Conservation (phyloP, 192 early-diverging fungal species). For the Entomortierella parvispora region DNA sequence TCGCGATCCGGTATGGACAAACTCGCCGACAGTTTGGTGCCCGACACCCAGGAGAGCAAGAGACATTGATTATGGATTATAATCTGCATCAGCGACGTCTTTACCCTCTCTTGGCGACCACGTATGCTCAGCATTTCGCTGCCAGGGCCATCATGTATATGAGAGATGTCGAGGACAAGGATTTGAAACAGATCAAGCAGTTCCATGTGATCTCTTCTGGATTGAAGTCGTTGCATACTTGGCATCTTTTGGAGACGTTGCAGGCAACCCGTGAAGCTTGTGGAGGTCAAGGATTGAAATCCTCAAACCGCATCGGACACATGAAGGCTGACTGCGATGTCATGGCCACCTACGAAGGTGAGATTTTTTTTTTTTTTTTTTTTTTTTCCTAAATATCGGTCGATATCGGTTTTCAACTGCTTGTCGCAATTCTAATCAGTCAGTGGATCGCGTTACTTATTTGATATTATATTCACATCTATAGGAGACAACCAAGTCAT, state of each 20-base stretch:
- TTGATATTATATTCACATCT: not conserved
- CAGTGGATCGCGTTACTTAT: too few relatives aligned
- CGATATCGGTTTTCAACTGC: too few relatives aligned
- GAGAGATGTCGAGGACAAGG: not conserved
- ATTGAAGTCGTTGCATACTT: constrained; percentile 16
- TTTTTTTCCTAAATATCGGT: too few relatives aligned
- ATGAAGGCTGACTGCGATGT: constrained; percentile 25
- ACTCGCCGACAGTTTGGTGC: constrained; percentile 14
- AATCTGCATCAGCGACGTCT: constrained; percentile 18
- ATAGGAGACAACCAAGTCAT: constrained; percentile 26
- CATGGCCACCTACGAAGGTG: constrained; percentile 22
- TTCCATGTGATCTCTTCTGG: constrained; percentile 22
- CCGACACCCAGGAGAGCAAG: not conserved
- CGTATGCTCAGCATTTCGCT: constrained; percentile 14
- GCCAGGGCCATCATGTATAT: not conserved
- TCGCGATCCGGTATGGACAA: constrained; percentile 13
- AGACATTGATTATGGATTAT: constrained; percentile 21
- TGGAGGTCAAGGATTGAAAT: constrained; percentile 16
- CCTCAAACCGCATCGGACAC: constrained; percentile 17
- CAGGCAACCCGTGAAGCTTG: constrained; percentile 20
- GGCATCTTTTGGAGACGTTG: constrained; percentile 16
- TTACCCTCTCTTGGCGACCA: constrained; percentile 4
- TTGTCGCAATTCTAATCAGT: too few relatives aligned
- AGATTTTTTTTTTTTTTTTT: not conserved
- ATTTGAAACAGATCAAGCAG: constrained; percentile 7